Percentiles rank a stretch among this genome's conserved stretches.
Evolutionary conservation across 2,329 filamentous ascomycete species (phyloP).

Genomic region (Dactylellina leptospora): DNA sequence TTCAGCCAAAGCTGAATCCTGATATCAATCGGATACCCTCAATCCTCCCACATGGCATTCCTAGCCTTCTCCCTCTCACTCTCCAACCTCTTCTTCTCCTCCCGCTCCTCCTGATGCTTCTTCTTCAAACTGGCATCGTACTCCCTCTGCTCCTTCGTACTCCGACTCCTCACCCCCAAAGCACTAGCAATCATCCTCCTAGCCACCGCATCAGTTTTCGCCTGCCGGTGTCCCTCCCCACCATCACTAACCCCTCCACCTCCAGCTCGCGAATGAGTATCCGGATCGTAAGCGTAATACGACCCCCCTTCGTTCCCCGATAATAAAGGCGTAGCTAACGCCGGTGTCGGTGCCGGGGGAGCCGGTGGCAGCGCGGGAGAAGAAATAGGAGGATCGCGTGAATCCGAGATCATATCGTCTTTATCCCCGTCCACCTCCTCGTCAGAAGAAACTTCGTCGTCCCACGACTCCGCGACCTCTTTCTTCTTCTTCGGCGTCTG

Average conservation of each 20-base stretch:
- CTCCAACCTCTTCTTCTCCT: slow-evolving; percentile 74
- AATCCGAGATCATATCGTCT: slow-evolving; percentile 27
- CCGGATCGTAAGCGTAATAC: slow-evolving; percentile 45
- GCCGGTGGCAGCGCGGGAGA: slow-evolving; percentile 54
- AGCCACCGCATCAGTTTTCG: slow-evolving; percentile 93
- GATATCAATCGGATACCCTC: slow-evolving; percentile 2
- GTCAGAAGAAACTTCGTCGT: slow-evolving; percentile 71
- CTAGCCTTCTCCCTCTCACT: slow-evolving; percentile 77
- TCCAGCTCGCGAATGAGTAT: slow-evolving; percentile 31
- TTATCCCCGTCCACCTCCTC: slow-evolving; percentile 57
- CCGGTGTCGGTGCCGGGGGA: slow-evolving; percentile 49
- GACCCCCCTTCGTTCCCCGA: slow-evolving; percentile 12
- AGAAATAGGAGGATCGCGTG: slow-evolving; percentile 53
- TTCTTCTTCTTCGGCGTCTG: slow-evolving; percentile 58
- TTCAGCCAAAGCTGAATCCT: too few relatives aligned
- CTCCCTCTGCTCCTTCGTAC: slow-evolving; percentile 86
- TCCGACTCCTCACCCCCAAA: slow-evolving; percentile 80
- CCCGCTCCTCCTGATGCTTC: slow-evolving; percentile 80
- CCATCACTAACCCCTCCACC: slow-evolving; percentile 46
- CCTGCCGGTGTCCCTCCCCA: slow-evolving; percentile 56
- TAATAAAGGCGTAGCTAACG: slow-evolving; percentile 40
- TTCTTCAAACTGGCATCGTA: slow-evolving; percentile 85
- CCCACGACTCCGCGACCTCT: slow-evolving; percentile 75
- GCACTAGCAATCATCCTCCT: slow-evolving; percentile 88
- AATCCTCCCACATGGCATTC: slow-evolving; percentile 85